These are phyloP conservation scores for Diospyros lotus DNA, from an alignment of 148 eudicot genomes.

Conservation along the genomic window DNA sequence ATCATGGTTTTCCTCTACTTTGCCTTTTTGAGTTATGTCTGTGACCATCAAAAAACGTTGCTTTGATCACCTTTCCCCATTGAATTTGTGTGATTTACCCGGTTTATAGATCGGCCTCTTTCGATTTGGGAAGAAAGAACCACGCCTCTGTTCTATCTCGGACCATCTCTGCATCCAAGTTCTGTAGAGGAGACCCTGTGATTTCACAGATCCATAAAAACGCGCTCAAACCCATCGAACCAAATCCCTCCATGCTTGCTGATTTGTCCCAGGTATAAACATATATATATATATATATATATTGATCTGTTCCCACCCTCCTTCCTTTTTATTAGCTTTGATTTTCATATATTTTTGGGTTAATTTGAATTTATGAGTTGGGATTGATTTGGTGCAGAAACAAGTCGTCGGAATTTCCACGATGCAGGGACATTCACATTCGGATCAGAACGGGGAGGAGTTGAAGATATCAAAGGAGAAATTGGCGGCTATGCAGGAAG, in stretches of 20 bases:
- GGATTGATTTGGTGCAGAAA: conserved; percentile 15
- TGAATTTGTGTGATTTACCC: conserved; percentile 11
- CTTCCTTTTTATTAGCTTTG: background rate
- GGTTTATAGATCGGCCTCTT: conserved; percentile 10
- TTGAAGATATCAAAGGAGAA: conserved; percentile 39
- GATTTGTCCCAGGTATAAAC: conserved; percentile 26
- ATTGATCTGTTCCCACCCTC: background rate
- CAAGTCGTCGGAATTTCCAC: conserved; percentile 5
- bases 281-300: background rate
- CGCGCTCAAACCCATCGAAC: conserved; percentile 17
- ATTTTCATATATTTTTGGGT: background rate
- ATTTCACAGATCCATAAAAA: conserved; percentile 7
- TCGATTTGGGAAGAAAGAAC: conserved; percentile 13
- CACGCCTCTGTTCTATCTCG: conserved; percentile 10
- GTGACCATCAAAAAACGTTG: background rate
- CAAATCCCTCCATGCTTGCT: conserved; percentile 13
- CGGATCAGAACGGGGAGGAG: conserved; percentile 45
- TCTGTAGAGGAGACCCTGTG: conserved; percentile 23
- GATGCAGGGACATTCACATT: conserved; percentile 30
- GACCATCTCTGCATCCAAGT: conserved; percentile 11
- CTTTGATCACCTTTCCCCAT: conserved; percentile 1
- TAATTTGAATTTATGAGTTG: background rate
- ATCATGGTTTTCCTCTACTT: background rate
- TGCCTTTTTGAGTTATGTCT: background rate
- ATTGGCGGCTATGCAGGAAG: conserved; percentile 22